phyloP scores from a whole-genome alignment of 2,329 filamentous ascomycete genomes.

The Phaeosphaeriaceae sp. region DNA sequence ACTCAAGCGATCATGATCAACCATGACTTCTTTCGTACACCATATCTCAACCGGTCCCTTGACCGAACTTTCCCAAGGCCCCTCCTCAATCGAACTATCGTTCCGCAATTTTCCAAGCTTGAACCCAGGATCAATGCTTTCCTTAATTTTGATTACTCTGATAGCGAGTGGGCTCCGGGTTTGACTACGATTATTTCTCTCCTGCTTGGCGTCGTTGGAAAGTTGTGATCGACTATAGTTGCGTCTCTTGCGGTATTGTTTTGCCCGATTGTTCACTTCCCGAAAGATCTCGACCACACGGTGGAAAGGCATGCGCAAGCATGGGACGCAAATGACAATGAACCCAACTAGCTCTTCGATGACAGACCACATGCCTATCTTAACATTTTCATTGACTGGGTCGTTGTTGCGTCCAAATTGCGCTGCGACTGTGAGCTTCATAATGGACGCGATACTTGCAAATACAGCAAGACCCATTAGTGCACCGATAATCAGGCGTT shows the following conservation, averaged over 20 bases:
- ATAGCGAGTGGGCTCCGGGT: slow-evolving; percentile 7
- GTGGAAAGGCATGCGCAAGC: slow-evolving; percentile 27
- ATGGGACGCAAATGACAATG: slow-evolving; percentile 32
- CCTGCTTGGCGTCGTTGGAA: not conserved
- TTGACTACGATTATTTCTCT: not conserved
- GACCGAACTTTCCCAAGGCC: slow-evolving; percentile 2
- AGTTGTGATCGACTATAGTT: slow-evolving; percentile 12
- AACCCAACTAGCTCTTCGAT: slow-evolving; percentile 31
- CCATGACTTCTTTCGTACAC: slow-evolving; percentile 18
- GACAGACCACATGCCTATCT: slow-evolving; percentile 28
- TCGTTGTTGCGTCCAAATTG: slow-evolving; percentile 20
- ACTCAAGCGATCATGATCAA: slow-evolving; percentile 13
- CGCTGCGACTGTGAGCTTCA: slow-evolving; percentile 23
- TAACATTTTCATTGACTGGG: slow-evolving; percentile 17
- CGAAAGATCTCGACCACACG: slow-evolving; percentile 17
- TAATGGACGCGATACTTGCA: slow-evolving; percentile 23
- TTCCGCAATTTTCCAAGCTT: slow-evolving; percentile 10
- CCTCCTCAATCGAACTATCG: slow-evolving; percentile 8
- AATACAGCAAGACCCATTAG: slow-evolving; percentile 31
- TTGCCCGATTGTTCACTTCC: slow-evolving; percentile 5
- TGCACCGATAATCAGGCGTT: slow-evolving; percentile 20
- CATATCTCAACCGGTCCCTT: slow-evolving; percentile 12
- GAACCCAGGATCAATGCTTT: not conserved
- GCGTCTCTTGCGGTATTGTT: slow-evolving; percentile 2
- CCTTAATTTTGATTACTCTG: not conserved